Conservation (phyloP, 73 alveolate genomes). For the Paraurostyla sp. region DNA sequence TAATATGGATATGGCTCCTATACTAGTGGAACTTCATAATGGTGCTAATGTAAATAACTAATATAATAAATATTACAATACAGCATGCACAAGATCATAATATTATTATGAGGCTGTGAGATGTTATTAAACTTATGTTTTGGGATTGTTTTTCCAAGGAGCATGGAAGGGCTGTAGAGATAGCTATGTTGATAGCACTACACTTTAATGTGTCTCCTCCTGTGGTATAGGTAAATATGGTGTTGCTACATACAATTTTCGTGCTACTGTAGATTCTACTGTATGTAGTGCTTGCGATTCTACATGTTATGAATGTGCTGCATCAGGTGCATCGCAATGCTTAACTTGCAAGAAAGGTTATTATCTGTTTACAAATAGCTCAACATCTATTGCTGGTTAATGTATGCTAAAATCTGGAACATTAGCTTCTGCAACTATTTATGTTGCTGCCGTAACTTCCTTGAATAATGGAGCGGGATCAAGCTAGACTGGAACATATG, state of each 20-base stretch:
- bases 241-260: background rate
- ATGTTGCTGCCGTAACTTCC: background rate
- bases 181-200: background rate
- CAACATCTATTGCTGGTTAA: background rate
- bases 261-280: background rate
- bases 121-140: background rate
- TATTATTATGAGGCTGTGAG: background rate
- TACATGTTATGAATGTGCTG: constrained; percentile 4
- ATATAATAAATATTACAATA: background rate
- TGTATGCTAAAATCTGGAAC: constrained; percentile 2
- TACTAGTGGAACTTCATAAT: background rate
- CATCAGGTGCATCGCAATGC: background rate
- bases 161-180: background rate
- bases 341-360: background rate
- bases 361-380: background rate
- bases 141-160: background rate
- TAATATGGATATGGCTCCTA: background rate
- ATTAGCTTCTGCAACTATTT: background rate
- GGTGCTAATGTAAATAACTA: background rate
- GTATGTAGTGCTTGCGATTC: background rate
- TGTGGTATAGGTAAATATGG: constrained; percentile 9
- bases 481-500: background rate
- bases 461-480: background rate
- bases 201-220: background rate
- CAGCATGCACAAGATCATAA: background rate